Base-by-base conservation (phyloP, 352 stramenopile species). In the Phytopythium sindhum region DNA sequence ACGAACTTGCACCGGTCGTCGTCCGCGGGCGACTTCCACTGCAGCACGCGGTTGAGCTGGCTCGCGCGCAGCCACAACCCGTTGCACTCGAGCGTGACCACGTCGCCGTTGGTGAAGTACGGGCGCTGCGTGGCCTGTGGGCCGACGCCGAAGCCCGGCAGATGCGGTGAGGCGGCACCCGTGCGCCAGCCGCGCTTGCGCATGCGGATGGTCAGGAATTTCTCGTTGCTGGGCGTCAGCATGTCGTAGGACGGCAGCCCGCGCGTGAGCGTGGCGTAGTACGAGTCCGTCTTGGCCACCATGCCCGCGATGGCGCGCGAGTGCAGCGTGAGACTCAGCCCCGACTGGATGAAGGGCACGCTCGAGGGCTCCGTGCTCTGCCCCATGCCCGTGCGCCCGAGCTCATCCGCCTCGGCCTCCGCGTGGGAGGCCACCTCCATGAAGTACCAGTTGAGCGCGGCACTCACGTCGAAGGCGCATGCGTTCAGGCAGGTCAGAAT, bases 391-490 rank as follows among this genome's bases (percentile, higher is more conserved):
- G 35, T 51, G 33, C 31, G 53, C 51, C 53, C n/a, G 7, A 61
- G 45, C 63, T 42, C 50, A 45, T 61, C 39, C 57, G 64, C 42
- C 47, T 41, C 4, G 45, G 60, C 42, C 64, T 64, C 58, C 56
- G 69, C 48, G 64, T 73, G 70, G 41, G 64, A 66, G 24, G 78
- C 83, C 33, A 94, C 72, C 57, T 94, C 85, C 52, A 86, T 86
- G 48, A 96, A 96, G 75, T 96, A 96, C 78, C 84, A 93, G 64
- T 96, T 96, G 61, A 96, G 70, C 24, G 87, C 87, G 5, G 82
- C 84, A 64, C 82, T 92, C 42, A 96, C 87, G 66, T 96, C 87
- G 57, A 94, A 94, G 55, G 67, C 73, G 63, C 85, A 93, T 23
- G 85, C 84, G 70, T 91, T 90, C 2, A 96, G 68, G 60, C 87